Evolutionary conservation across 2,329 filamentous ascomycete genomes (phyloP).

Genomic region (Cercospora zeina): DNA sequence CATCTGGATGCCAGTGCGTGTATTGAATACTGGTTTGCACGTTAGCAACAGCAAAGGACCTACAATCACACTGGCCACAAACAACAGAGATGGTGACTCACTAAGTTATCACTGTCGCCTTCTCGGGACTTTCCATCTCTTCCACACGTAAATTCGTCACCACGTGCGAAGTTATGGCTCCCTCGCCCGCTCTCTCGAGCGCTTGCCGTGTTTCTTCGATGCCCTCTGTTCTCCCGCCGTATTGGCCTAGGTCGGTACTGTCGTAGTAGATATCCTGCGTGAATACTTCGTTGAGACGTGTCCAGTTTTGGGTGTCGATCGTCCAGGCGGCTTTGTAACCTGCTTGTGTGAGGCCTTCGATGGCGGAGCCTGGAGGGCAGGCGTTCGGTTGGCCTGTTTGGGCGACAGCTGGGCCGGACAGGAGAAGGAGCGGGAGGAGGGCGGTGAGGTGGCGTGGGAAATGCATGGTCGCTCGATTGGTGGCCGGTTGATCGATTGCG

Average conservation of each 20-base stretch:
- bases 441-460: neutral
- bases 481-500: neutral
- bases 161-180: conserved; percentile 19
- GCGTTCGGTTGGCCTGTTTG: conserved; percentile 9
- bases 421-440: neutral
- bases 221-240: conserved; percentile 22
- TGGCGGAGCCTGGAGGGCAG: conserved; percentile 5
- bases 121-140: conserved; percentile 18
- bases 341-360: conserved; percentile 27
- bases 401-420: neutral
- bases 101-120: conserved; percentile 24
- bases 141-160: conserved; percentile 24
- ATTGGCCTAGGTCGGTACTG: conserved; percentile 15
- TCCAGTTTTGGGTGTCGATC: conserved; percentile 26
- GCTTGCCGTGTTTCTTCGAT: conserved; percentile 17
- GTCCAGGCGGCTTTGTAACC: conserved; percentile 23
- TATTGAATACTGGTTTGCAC: conserved; percentile 17
- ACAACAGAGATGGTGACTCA: no score
- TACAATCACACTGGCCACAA: no score
- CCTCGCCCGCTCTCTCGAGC: conserved; percentile 9
- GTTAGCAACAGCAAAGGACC: neutral
- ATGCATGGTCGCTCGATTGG: neutral
- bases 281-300: conserved; percentile 19
- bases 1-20: conserved; percentile 22
- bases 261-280: conserved; percentile 24